Base-by-base conservation (phyloP, 306 rosid genomes). In the Cyamopsis tetragonoloba region DNA sequence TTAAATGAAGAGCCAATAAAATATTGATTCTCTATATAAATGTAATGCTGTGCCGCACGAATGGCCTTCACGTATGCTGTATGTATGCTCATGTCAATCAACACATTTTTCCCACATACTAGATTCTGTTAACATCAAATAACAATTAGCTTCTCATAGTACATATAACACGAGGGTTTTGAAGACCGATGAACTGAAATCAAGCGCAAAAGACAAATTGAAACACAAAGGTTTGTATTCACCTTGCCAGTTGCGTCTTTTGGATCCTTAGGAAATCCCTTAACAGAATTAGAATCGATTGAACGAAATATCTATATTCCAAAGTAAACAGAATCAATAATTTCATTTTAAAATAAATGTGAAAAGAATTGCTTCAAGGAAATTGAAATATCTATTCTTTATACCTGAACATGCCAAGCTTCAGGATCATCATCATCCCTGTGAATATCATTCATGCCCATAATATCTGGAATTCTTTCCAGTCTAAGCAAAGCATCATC, bases 351-450 rank as follows among this genome's bases (percentile, higher is more conserved):
- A 18, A 38, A 41, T 19, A 55, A 73, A 55, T 31, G 10, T 53
- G 39, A 49, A 70, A 54, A 30, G 3, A 47, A 38, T 20, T 54
- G 50, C 35, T 46, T 32, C 48, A 13, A 32, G 55, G 61, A 70
- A 74, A 67, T 50, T 50, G 46, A 72, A 35, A 5, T 7, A 35
- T 73, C 13, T 57, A 60, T 55, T 26, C 7, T 18, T 38, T 56
- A 55, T 56, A 93, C 99, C 90, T 93, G 99, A 74, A 86, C 95
- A 83, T 93, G 97, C 99, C 99, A 93, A 77, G 86, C 75, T 80
- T 93, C 97, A 49, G 95, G 98, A 81, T 80, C 86, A 56, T 88
- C 63, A 8, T 85, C 95, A 68, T 57, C 65, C 62, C 61, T 53
- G 67, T 63, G 54, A 66, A 79, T 74, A 72, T 88, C 96, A 34